Base-by-base conservation (phyloP, 208 protist genomes). In the Trypanosoma avium region DNA sequence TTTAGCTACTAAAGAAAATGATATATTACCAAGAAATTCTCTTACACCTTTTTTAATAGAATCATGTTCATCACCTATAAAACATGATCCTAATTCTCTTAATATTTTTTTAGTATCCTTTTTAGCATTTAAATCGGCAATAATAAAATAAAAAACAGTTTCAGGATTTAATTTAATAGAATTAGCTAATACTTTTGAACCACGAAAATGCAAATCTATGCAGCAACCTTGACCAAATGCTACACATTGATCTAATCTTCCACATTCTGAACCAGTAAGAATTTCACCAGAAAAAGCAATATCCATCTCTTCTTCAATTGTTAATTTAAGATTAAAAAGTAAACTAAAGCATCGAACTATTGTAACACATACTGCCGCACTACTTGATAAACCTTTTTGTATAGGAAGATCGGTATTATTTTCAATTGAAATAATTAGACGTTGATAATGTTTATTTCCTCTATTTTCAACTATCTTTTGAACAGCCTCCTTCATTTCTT, bases 221-320 rank as follows among this genome's bases (percentile, higher is more conserved):
- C 49, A 55, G 3, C 22, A 42, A 15, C 17, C 4, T 27, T n/a
- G 21, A 19, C 75, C 79, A 45, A 73, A 80, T 13, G 79, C 75
- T 40, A 70, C 76, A 32, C 67, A 73, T 57, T 85, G 75, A 42
- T 79, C 75, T 67, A 85, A 74, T 5, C 67, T 42, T 13, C 79
- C 79, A 59, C 79, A 82, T 35, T 60, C 64, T 10, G 64, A 75
- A 1, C 62, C 66, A 35, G 72, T 82, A 7, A 60, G 36, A 36
- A 60, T 64, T 62, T 85, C 75, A 17, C 75, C 79, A 10, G 33
- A 50, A 42, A 70, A 85, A 24, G 75, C 79, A n/a, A 77, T 30
- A 32, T 85, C 75, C 67, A 85, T 85, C 55, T 80, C 70, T 0
- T 36, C 74, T 10, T 68, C 45, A 45, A 47, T 22, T 45, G 36